Conservation (phyloP, 768 basidiomycete genomes). For the Nidularia sp. region DNA sequence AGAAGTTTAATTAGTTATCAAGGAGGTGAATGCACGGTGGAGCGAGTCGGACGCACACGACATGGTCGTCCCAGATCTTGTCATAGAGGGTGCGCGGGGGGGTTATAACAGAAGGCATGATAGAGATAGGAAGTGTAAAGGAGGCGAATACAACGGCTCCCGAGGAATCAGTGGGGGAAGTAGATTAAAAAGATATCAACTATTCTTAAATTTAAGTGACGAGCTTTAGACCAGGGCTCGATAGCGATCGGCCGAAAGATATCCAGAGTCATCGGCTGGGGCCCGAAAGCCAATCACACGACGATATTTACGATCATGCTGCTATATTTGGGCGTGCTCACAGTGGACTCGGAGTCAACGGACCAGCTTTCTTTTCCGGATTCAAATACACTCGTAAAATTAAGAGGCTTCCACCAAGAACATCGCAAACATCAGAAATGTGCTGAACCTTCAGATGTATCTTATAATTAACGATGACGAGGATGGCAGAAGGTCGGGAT, state of each 20-base stretch:
- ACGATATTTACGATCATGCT: not conserved
- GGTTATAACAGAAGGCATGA: slow-evolving; percentile 36
- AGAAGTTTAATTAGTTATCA: slow-evolving; percentile 7
- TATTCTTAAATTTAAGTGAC: too few species aligned
- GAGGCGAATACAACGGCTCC: slow-evolving; percentile 2
- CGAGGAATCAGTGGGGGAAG: not conserved
- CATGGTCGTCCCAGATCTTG: slow-evolving; percentile 97
- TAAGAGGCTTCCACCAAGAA: too few species aligned
- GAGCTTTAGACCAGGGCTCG: too few species aligned
- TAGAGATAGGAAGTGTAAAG: slow-evolving; percentile 6
- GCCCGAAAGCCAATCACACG: slow-evolving; percentile 8
- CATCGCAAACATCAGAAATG: too few species aligned
- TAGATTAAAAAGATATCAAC: too few species aligned
- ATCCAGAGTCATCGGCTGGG: not conserved
- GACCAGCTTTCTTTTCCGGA: not conserved
- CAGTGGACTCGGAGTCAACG: not conserved
- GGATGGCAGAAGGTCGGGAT: too few species aligned
- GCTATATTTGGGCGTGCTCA: not conserved
- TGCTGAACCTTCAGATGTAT: too few species aligned
- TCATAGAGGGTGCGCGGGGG: slow-evolving; percentile 90
- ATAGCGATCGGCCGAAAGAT: too few species aligned
- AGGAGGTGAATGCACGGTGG: slow-evolving; percentile 3
- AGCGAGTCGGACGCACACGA: slow-evolving; percentile 56
- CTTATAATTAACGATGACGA: too few species aligned
- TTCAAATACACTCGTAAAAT: too few species aligned